Base-by-base conservation (phyloP, 1,284 basidiomycete genomes). In the Abortiporus biennis region DNA sequence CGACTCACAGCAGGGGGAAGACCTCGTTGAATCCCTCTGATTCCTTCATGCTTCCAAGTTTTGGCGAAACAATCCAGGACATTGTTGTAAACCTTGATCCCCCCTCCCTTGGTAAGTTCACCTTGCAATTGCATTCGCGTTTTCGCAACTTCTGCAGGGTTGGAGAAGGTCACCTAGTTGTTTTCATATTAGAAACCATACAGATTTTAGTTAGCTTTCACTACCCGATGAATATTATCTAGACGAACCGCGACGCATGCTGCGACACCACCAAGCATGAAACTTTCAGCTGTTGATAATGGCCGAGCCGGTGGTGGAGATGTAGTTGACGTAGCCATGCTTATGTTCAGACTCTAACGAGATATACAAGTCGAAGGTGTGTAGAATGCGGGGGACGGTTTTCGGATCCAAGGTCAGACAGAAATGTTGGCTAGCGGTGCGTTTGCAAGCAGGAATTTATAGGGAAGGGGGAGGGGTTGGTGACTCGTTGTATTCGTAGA, bases 71-170 rank as follows among this genome's bases (percentile, higher is more conserved):
- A 92, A 59, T 99, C 94, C 32, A 92, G 53, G 2, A 88, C 89
- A 57, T 84, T 91, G 46, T 80, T 89, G 72, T 98, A 99, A 3
- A 98, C 88, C 56, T 78, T 85, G 48, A 75, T 62, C 6, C 75
- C 77, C 11, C 85, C 82, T 13, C 67, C 72, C 58, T 85, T 89
- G 29, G 85, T 78, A 12, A 97, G 77, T 65, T 98, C 93, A 17
- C 93, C 94, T 61, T 97, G 92, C 17, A 98, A 74, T 60, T 97
- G 93, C 42, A 98, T 66, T 45, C 94, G 83, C 25, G 93, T 97
- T 66, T 97, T 97, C 45, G 89, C 87, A 23, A 96, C 92, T 58
- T 96, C 93, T 8, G 90, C 86, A 41, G 85, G 85, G 54, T 90
- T 90, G 4, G 86, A 88, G 44, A 90, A 67, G 8, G 86, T 90